Conservation (phyloP, 208 protist genomes). For the Trypanosoma congolense region DNA sequence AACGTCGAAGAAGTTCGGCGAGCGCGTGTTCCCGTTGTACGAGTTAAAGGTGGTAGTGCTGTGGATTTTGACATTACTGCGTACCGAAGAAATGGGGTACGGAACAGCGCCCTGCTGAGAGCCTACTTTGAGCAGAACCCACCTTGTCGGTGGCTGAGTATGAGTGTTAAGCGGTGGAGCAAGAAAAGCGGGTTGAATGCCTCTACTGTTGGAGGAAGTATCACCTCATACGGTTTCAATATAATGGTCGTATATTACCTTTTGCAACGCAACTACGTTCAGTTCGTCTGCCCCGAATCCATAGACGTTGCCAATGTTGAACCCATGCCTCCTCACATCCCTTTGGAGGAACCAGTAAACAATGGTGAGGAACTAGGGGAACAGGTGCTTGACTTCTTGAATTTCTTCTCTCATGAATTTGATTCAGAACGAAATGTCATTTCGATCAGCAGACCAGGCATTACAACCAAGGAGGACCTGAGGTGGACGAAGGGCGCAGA, state of each 20-base stretch:
- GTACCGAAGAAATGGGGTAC: slow-evolving; percentile 76
- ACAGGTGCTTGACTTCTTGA: slow-evolving; percentile 65
- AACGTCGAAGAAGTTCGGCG: slow-evolving; percentile 68
- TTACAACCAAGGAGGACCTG: slow-evolving; percentile 57
- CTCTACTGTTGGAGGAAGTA: slow-evolving; percentile 48
- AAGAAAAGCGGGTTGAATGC: slow-evolving; percentile 75
- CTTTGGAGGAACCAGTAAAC: slow-evolving; percentile 25
- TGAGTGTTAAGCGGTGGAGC: slow-evolving; percentile 84
- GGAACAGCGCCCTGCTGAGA: slow-evolving; percentile 77
- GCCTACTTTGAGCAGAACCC: slow-evolving; percentile 65
- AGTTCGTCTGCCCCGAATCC: slow-evolving; percentile 42
- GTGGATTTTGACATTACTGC: slow-evolving; percentile 82
- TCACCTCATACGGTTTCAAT: slow-evolving; percentile 89
- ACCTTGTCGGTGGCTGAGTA: slow-evolving; percentile 62
- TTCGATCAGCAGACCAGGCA: slow-evolving; percentile 45
- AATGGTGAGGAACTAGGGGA: slow-evolving; percentile 44
- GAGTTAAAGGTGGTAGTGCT: slow-evolving; percentile 30
- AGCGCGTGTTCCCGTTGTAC: slow-evolving; percentile 79
- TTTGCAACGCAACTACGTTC: slow-evolving; percentile 44
- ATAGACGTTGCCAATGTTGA: slow-evolving; percentile 46
- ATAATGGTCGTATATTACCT: slow-evolving; percentile 84
- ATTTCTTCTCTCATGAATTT: slow-evolving; percentile 79
- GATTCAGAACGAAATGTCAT: slow-evolving; percentile 57
- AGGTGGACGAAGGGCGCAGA: slow-evolving; percentile 78
- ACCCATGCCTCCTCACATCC: slow-evolving; percentile 31